A percentile compares a stretch with the other conserved stretches of the same genome.
These are phyloP conservation scores for Penicillium sp. DNA, from an alignment of 2,329 filamentous ascomycete species.

Conservation along the genomic window DNA sequence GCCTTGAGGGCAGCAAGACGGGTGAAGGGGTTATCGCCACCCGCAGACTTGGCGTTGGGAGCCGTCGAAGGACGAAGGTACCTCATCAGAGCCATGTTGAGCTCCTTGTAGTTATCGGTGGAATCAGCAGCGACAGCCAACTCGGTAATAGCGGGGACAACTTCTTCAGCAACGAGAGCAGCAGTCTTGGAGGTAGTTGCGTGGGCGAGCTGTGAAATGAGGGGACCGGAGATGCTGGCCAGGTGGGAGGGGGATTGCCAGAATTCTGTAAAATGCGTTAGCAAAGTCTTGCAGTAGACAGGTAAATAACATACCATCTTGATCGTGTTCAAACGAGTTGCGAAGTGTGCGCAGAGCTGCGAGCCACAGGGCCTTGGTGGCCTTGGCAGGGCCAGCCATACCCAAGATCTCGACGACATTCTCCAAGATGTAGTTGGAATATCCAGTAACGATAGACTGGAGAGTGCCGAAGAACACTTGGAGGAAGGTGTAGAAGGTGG, in stretches of 20 bases:
- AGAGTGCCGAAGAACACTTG: slow-evolving; percentile 80
- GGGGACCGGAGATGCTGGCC: slow-evolving; percentile 68
- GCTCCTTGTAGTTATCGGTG: slow-evolving; percentile 85
- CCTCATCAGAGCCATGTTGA: slow-evolving; percentile 79
- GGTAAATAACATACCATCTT: slow-evolving; percentile 64
- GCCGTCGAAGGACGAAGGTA: slow-evolving; percentile 68
- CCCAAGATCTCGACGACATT: slow-evolving; percentile 70
- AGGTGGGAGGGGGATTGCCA: slow-evolving; percentile 95
- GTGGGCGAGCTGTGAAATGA: slow-evolving; percentile 70
- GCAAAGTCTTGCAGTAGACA: slow-evolving; percentile 19
- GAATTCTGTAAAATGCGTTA: slow-evolving; percentile 62
- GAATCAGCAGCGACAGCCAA: slow-evolving; percentile 82
- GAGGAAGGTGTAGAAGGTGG: slow-evolving; percentile 82
- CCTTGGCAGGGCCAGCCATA: slow-evolving; percentile 45
- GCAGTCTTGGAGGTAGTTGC: slow-evolving; percentile 47
- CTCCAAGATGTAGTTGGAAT: slow-evolving; percentile 83
- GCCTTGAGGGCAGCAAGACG: slow-evolving; percentile 82
- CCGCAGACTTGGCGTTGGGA: slow-evolving; percentile 35
- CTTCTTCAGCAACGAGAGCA: slow-evolving; percentile 58
- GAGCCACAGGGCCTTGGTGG: slow-evolving; percentile 68
- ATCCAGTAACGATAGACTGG: slow-evolving; percentile 92
- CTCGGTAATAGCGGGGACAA: slow-evolving; percentile 78
- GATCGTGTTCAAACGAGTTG: slow-evolving; percentile 83
- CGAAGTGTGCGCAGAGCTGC: slow-evolving; percentile 73
- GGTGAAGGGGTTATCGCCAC: slow-evolving; percentile 68